These are phyloP conservation scores for Saccharomycopsis synnaedendra DNA, from an alignment of 805 yeast species.

Conservation along the genomic window DNA sequence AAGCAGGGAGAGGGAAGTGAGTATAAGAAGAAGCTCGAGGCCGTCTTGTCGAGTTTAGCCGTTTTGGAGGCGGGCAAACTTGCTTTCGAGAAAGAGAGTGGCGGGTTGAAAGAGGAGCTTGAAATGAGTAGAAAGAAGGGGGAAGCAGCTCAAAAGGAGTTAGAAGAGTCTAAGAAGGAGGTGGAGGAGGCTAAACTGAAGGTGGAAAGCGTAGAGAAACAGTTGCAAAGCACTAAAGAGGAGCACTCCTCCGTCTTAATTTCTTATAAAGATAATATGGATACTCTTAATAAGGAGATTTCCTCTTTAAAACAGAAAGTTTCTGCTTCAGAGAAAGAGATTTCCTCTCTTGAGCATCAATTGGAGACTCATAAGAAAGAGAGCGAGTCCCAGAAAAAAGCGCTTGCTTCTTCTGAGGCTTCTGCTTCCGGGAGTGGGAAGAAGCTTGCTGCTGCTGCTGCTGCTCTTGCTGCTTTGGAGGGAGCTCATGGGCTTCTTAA, in stretches of 20 bases:
- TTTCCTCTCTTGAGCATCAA: not conserved
- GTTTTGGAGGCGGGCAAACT: not conserved
- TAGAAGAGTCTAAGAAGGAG: not conserved
- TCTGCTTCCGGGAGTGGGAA: not conserved
- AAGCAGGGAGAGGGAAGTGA: conserved; percentile 2
- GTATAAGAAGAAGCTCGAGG: not conserved
- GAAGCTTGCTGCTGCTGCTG: conserved; percentile 6
- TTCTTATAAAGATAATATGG: not conserved
- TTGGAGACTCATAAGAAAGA: not conserved
- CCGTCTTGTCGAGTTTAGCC: not conserved
- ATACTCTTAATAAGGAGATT: not conserved
- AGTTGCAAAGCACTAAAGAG: not conserved
- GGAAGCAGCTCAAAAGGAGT: conserved; percentile 6
- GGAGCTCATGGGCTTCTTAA: conserved; percentile 19
- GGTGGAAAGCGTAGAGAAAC: conserved; percentile 3
- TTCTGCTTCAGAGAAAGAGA: not conserved
- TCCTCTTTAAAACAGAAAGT: not conserved
- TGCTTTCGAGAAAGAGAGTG: conserved; percentile 3
- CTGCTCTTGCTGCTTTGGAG: conserved; percentile 12
- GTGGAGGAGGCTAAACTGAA: conserved; percentile 1
- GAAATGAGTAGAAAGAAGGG: not conserved
- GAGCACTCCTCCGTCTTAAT: not conserved
- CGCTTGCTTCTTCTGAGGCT: not conserved
- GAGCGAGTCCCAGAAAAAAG: conserved; percentile 4
- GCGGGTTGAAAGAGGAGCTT: not conserved